Evolutionary conservation across 2,329 filamentous ascomycete species (phyloP).

Genomic region (Exophiala alcalophila): DNA sequence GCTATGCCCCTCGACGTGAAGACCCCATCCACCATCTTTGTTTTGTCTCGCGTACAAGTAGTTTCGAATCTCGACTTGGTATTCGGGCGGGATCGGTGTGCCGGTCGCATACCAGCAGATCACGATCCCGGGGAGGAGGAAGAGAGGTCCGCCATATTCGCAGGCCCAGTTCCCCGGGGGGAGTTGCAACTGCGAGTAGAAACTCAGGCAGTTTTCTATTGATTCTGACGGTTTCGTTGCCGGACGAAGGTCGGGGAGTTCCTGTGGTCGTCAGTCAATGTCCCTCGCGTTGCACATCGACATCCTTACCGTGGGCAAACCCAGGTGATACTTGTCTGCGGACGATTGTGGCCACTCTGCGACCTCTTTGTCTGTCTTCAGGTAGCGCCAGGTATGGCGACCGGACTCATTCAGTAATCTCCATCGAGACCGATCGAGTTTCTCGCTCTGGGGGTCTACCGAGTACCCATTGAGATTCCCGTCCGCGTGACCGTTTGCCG

Average conservation of each 20-base stretch:
- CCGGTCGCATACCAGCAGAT: slow-evolving; percentile 86
- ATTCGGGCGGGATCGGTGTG: slow-evolving; percentile 75
- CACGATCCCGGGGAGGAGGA: slow-evolving; percentile 80
- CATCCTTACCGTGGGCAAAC: slow-evolving; percentile 66
- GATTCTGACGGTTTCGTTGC: slow-evolving; percentile 72
- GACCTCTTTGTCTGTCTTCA: slow-evolving; percentile 67
- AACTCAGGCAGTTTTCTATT: slow-evolving; percentile 77
- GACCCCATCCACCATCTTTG: slow-evolving; percentile 91
- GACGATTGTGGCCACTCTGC: slow-evolving; percentile 78
- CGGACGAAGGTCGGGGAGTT: slow-evolving; percentile 67
- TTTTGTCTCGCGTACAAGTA: slow-evolving; percentile 85
- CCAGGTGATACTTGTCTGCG: slow-evolving; percentile 87
- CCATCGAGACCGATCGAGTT: slow-evolving; percentile 81
- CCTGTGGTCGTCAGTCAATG: slow-evolving; percentile 48
- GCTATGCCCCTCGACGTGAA: slow-evolving; percentile 92
- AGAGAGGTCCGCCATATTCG: slow-evolving; percentile 97
- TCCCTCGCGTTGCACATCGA: neutral
- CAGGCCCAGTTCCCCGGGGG: slow-evolving; percentile 91
- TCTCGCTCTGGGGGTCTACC: slow-evolving; percentile 31
- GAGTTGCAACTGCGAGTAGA: slow-evolving; percentile 87
- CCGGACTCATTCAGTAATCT: slow-evolving; percentile 77
- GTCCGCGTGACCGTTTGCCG: slow-evolving; percentile 3
- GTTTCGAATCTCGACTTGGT: slow-evolving; percentile 84
- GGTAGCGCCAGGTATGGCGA: slow-evolving; percentile 90
- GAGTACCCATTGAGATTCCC: slow-evolving; percentile 5